These are phyloP conservation scores for Xylaria venustula DNA, from an alignment of 495 filamentous ascomycete genomes.

Conservation along the genomic window DNA sequence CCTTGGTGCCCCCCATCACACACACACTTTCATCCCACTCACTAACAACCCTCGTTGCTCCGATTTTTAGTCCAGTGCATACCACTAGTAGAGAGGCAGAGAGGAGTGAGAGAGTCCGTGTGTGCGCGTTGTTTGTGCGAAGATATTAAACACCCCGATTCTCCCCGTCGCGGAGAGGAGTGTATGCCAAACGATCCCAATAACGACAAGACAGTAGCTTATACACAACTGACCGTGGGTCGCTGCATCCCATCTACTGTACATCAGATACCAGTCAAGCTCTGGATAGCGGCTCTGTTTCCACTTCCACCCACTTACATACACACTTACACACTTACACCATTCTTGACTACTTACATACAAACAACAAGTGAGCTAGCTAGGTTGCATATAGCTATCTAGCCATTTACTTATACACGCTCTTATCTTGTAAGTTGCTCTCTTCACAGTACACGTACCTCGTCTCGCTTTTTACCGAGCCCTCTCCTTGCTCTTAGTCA, in stretches of 20 bases:
- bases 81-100: neutral
- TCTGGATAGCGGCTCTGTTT: no score
- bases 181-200: neutral
- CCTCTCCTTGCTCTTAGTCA: no score
- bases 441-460: neutral
- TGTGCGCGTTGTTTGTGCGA: neutral
- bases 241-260: no score
- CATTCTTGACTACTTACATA: neutral
- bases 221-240: no score
- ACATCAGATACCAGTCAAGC: no score
- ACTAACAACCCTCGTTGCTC: neutral
- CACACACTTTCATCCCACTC: constrained; percentile 12
- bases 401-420: neutral
- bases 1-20: constrained; percentile 5
- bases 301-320: no score
- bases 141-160: constrained; percentile 9
- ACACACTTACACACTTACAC: neutral
- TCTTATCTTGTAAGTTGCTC: neutral
- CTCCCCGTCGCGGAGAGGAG: neutral
- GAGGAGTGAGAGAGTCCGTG: neutral
- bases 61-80: neutral
- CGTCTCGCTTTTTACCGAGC: no score
- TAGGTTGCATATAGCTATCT: neutral
- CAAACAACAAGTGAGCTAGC: neutral
- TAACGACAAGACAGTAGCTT: no score